Evolutionary conservation across 495 filamentous ascomycete genomes (phyloP).

Genomic region (Penicillium simplicissimum): DNA sequence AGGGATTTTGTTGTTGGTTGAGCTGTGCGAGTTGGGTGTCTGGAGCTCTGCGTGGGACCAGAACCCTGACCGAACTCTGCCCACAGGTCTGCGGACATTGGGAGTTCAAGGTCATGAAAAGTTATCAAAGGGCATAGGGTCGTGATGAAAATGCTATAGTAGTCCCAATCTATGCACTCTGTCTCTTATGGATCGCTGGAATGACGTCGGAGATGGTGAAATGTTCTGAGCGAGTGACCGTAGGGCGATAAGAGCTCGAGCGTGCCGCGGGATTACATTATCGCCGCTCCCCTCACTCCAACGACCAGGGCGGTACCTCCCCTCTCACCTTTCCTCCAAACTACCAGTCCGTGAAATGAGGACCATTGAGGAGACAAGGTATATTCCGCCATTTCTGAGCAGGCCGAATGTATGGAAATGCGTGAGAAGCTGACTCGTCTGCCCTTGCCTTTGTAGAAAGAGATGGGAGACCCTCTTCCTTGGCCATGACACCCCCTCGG

Average conservation of each 20-base stretch:
- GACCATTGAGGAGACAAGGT: conserved; percentile 64
- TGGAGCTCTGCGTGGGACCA: conserved; percentile 20
- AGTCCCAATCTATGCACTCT: neutral
- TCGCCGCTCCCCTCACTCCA: neutral
- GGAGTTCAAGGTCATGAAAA: conserved; percentile 13
- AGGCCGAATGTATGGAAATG: neutral
- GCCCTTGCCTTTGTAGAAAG: conserved; percentile 36
- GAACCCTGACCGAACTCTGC: conserved; percentile 61
- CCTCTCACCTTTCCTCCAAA: conserved; percentile 16
- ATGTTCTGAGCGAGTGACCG: conserved; percentile 10
- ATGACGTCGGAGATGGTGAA: conserved; percentile 13
- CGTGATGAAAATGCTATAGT: neutral
- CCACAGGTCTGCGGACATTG: conserved; percentile 75
- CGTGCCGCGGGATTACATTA: conserved; percentile 8
- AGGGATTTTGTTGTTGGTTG: conserved; percentile 23
- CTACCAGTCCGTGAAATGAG: conserved; percentile 53
- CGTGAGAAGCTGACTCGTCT: conserved; percentile 3
- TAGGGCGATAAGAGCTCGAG: conserved; percentile 24
- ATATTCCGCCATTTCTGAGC: conserved; percentile 5
- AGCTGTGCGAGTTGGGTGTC: conserved; percentile 11
- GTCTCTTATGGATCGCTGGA: neutral
- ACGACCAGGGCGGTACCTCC: neutral
- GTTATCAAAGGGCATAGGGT: neutral
- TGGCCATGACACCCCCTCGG: conserved; percentile 57
- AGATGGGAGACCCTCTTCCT: conserved; percentile 69